A percentile compares a stretch with the other conserved stretches of the same genome.
Evolutionary conservation across 1,139 yeast genomes (phyloP).

Genomic region (Candida freyschussii): DNA sequence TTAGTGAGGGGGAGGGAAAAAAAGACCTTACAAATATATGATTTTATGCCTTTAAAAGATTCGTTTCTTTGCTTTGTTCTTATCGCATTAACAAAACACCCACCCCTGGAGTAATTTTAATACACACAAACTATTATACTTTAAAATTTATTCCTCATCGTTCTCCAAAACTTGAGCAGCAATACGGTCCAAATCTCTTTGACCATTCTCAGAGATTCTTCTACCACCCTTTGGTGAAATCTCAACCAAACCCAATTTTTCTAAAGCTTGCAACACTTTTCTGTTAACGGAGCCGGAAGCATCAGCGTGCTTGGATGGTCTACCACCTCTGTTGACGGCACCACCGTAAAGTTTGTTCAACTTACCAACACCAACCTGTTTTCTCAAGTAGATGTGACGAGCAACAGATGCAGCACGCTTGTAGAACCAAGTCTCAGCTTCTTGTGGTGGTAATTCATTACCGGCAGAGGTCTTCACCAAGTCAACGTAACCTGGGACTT

Average conservation of each 20-base stretch:
- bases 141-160: no score
- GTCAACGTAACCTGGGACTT: slow-evolving; percentile 99
- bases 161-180: slow-evolving; percentile 98
- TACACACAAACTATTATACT: no score
- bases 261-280: slow-evolving; percentile 96
- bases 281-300: slow-evolving; percentile 99
- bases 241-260: slow-evolving; percentile 97
- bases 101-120: no score
- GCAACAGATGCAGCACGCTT: slow-evolving; percentile 99
- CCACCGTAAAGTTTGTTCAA: slow-evolving; percentile 99
- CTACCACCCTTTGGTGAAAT: slow-evolving; percentile 98
- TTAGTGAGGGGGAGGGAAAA: no score
- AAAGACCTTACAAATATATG: no score
- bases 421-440: slow-evolving; percentile 99
- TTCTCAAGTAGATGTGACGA: slow-evolving; percentile 99
- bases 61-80: no score
- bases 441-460: slow-evolving; percentile 99
- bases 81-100: no score
- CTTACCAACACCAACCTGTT: slow-evolving; percentile 99
- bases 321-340: slow-evolving; percentile 98
- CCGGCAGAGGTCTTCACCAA: slow-evolving; percentile 98
- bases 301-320: slow-evolving; percentile 98
- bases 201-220: slow-evolving; percentile 99
- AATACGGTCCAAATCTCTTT: slow-evolving; percentile 99
- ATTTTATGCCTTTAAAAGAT: no score